Evolutionary conservation across 805 yeast species (phyloP), one percentile per base, ranked within the genome.

Genomic region (Saccharomyces kudriavzevii): DNA sequence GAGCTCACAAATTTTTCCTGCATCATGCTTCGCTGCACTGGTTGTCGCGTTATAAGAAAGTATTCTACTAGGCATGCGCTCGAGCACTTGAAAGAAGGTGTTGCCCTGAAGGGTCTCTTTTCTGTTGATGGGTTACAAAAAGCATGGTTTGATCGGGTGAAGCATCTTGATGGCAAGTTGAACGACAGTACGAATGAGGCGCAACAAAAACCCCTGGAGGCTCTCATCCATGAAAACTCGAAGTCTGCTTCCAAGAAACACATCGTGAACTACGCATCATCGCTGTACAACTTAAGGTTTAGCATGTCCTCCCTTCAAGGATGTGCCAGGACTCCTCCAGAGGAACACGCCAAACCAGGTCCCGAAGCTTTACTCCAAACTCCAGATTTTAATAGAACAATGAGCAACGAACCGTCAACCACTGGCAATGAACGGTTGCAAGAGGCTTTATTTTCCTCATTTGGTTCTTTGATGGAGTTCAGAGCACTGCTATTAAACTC

Each of bases 401-500:
- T 68, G 27, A 56, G 69, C 13, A 65, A 69, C 25, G 64, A 60
- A 3, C 72, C 74, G 45, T 55, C 57, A 17, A 74, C 74, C 50
- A 71, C 50, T 2, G 65, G 62, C 5, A 59, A 59, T 58, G 65
- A 64, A 54, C 65, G 66, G 14, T 69, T 82, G 49, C 65, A 67
- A 24, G 67, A 72, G 26, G 80, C 86, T 72, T 74, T 88, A 27
- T 70, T 71, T 22, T 72, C 75, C 45, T 79, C 85, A 2, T 90
- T 90, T 70, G 96, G 96, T 5, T 82, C 91, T 0, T 57, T 89
- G 9, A 80, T 78, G 14, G 95, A 89, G 66, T 84, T 94, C 66
- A 78, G 86, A 60, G 80, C 87, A 1, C 76, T 88, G 48, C 69
- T 94, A 47, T 65, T 87, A 54, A 79, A 81, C 54, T 82, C 94